Conservation (phyloP, 345 rosid species). For the Syzygium aromaticum region DNA sequence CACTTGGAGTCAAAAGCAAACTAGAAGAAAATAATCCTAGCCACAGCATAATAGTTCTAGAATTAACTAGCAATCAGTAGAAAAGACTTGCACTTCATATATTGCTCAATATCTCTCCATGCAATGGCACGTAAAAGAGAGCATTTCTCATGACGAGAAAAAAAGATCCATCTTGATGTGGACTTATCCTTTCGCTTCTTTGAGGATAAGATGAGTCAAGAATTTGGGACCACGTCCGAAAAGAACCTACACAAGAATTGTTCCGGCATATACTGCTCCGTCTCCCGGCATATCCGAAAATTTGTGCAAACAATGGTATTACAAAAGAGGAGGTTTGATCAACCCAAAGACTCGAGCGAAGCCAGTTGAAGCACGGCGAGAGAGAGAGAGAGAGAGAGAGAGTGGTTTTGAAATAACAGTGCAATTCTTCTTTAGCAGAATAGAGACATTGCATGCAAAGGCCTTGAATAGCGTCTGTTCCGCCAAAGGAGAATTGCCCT, state of each 20-base stretch:
- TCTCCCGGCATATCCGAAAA: neutral
- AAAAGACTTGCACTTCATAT: neutral
- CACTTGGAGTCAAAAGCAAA: neutral
- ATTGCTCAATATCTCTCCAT: neutral
- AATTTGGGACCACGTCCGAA: neutral
- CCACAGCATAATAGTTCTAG: neutral
- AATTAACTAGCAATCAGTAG: neutral
- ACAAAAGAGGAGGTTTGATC: neutral
- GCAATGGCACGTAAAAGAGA: neutral
- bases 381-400: neutral
- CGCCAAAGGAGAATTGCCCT: neutral
- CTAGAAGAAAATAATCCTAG: neutral
- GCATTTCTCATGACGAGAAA: neutral
- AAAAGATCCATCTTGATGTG: neutral
- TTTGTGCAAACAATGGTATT: neutral
- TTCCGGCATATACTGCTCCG: neutral
- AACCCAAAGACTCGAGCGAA: neutral
- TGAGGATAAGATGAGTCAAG: neutral
- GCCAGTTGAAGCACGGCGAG: no score
- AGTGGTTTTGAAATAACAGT: neutral
- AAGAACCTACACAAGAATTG: neutral
- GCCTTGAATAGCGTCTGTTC: neutral
- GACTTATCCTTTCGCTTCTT: neutral
- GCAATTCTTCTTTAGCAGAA: neutral
- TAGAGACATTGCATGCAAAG: neutral